A percentile compares a stretch with the other conserved stretches of the same genome.
phyloP scores from a whole-genome alignment of 495 filamentous ascomycete genomes.

The Xylaria acuta region DNA sequence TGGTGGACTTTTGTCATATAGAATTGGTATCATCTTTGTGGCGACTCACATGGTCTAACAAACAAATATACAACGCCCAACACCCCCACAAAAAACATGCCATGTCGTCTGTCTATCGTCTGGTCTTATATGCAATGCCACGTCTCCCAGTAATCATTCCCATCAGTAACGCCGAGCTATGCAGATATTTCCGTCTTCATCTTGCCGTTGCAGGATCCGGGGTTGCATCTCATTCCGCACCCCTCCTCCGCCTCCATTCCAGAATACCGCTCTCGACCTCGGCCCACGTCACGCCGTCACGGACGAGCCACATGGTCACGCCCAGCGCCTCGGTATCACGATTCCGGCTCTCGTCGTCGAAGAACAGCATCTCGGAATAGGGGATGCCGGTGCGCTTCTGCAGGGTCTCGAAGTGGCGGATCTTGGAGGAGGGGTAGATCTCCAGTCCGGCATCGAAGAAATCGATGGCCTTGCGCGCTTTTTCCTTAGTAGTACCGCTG shows the following conservation, averaged over 20 bases:
- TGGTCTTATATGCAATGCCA: constrained; percentile 16
- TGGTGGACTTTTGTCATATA: background rate
- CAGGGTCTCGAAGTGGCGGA: constrained; percentile 78
- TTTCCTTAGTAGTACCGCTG: constrained; percentile 33
- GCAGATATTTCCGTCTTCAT: background rate
- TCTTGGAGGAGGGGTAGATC: constrained; percentile 90
- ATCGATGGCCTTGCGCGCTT: constrained; percentile 65
- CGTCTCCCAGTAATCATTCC: background rate
- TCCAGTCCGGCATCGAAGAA: constrained; percentile 83
- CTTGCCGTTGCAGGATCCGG: background rate
- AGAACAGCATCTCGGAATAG: constrained; percentile 92
- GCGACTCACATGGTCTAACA: background rate
- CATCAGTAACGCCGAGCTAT: constrained; percentile 5
- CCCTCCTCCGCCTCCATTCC: constrained; percentile 81
- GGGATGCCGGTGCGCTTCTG: constrained; percentile 68
- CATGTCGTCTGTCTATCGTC: constrained; percentile 5
- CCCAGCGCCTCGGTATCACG: constrained; percentile 83
- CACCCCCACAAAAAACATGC: constrained; percentile 5
- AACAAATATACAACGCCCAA: constrained; percentile 5
- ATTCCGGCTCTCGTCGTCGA: constrained; percentile 92
- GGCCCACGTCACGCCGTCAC: constrained; percentile 76
- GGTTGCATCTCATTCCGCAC: constrained; percentile 33
- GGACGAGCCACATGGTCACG: constrained; percentile 80
- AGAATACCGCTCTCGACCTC: constrained; percentile 81
- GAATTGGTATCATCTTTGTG: constrained; percentile 17